Percentiles rank a stretch among this genome's conserved stretches.
phyloP scores from a whole-genome alignment of 495 filamentous ascomycete genomes.

The Podospora australis region DNA sequence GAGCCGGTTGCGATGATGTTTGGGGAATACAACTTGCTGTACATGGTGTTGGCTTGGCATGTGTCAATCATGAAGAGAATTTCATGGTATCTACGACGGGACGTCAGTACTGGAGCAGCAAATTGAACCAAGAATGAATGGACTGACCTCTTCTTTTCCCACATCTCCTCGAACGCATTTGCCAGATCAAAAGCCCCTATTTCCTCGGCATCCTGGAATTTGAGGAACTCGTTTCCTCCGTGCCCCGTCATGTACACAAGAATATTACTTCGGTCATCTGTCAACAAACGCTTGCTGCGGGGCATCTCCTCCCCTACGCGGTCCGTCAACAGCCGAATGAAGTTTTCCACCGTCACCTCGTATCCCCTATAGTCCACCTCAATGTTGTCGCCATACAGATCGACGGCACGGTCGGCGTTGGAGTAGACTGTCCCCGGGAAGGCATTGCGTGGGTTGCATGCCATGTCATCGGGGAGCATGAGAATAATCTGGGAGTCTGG shows the following conservation, averaged over 20 bases:
- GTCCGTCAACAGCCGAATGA: constrained; percentile 91
- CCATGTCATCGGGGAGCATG: constrained; percentile 99
- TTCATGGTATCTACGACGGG: constrained; percentile 64
- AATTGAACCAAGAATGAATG: too few relatives aligned
- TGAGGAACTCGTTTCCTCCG: constrained; percentile 96
- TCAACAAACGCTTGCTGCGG: constrained; percentile 82
- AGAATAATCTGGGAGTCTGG: constrained; percentile 98
- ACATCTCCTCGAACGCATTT: constrained; percentile 99
- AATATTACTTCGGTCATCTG: constrained; percentile 91
- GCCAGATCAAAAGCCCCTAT: constrained; percentile 94
- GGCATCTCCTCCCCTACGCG: constrained; percentile 89
- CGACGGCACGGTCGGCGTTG: constrained; percentile 90
- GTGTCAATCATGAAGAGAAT: constrained; percentile 99
- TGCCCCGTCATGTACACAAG: constrained; percentile 99
- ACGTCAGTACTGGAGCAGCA: background rate
- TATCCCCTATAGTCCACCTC: constrained; percentile 98
- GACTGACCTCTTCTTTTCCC: constrained; percentile 88
- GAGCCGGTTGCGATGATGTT: constrained; percentile 96
- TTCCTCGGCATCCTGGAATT: constrained; percentile 97
- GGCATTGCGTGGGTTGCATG: constrained; percentile 95
- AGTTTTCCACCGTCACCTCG: constrained; percentile 98
- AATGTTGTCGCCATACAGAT: constrained; percentile 97
- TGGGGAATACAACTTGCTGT: constrained; percentile 92
- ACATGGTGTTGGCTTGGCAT: constrained; percentile 99
- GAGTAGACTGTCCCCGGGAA: constrained; percentile 98